Percentiles rank a stretch among this genome's conserved stretches.
Conservation (phyloP, 2,329 filamentous ascomycete genomes). For the Trichoderma simmonsii region DNA sequence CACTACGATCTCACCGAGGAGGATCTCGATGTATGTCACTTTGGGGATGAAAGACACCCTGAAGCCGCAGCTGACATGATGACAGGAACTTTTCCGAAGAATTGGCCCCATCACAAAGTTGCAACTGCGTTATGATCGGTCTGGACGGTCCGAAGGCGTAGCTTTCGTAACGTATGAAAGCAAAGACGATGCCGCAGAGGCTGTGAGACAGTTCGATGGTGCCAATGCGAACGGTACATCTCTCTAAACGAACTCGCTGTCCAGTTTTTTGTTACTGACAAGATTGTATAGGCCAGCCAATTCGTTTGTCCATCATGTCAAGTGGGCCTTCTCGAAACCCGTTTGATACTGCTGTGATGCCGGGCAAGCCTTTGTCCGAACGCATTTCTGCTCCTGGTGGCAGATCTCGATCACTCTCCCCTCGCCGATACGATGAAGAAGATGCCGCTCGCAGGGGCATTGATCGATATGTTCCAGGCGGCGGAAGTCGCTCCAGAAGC, state of each 20-base stretch:
- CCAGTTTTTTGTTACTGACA: background rate
- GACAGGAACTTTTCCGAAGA: constrained; percentile 73
- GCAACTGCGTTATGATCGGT: constrained; percentile 77
- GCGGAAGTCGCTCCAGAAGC: constrained; percentile 55
- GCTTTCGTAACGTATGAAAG: constrained; percentile 79
- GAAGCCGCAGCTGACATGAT: constrained; percentile 19
- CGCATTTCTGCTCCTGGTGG: constrained; percentile 54
- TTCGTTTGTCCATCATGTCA: constrained; percentile 66
- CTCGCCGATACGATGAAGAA: constrained; percentile 49
- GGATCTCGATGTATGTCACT: constrained; percentile 65
- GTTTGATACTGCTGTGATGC: constrained; percentile 54
- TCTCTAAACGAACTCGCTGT: background rate
- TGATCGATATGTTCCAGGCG: constrained; percentile 75
- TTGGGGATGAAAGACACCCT: constrained; percentile 4
- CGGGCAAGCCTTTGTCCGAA: constrained; percentile 57
- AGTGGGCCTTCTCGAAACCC: constrained; percentile 50
- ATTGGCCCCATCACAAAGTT: constrained; percentile 71
- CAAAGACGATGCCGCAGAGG: constrained; percentile 67
- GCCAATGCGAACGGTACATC: constrained; percentile 76
- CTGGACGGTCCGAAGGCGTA: constrained; percentile 80
- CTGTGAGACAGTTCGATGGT: constrained; percentile 78
- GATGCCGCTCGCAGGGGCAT: constrained; percentile 64
- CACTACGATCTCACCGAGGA: constrained; percentile 88
- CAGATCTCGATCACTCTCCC: constrained; percentile 63
- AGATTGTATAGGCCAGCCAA: constrained; percentile 64